Evolutionary conservation across 148 eudicot species (phyloP).

Genomic region (Rhododendron simsii): DNA sequence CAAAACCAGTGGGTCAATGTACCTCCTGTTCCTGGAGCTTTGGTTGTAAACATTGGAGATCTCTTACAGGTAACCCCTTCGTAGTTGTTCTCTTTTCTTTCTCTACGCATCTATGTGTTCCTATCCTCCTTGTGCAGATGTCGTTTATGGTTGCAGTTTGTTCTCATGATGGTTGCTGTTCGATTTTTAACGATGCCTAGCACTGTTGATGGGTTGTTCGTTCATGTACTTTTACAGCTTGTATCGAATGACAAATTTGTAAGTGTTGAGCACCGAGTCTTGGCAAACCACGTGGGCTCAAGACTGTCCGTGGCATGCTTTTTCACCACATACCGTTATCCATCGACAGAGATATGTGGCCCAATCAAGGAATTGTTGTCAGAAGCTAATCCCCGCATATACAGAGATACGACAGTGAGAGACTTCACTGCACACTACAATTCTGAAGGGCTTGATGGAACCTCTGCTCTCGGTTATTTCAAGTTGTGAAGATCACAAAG

Average conservation of each 20-base stretch:
- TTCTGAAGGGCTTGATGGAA: constrained; percentile 15
- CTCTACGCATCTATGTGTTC: background rate
- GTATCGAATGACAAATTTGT: constrained; percentile 26
- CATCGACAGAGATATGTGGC: constrained; percentile 4
- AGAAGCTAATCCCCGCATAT: constrained; percentile 8
- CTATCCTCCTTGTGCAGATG: background rate
- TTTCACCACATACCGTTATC: constrained; percentile 9
- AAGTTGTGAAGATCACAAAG: background rate
- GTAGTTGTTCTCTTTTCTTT: background rate
- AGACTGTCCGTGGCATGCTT: constrained; percentile 28
- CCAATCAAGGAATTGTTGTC: constrained; percentile 19
- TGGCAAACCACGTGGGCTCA: constrained; percentile 24
- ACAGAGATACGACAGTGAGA: background rate
- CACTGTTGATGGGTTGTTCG: background rate
- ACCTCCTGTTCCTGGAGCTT: constrained; percentile 30
- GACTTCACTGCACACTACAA: constrained; percentile 3
- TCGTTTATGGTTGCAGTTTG: background rate
- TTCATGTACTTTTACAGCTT: constrained; percentile 7
- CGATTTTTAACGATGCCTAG: background rate
- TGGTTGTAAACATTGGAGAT: constrained; percentile 41
- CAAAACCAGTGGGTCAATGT: constrained; percentile 44
- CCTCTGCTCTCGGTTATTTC: constrained; percentile 7
- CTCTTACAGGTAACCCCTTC: constrained; percentile 23
- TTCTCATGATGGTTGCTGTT: background rate
- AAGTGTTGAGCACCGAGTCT: constrained; percentile 25